Evolutionary conservation across 2,329 filamentous ascomycete species (phyloP).

Genomic region (Claviceps citrina): DNA sequence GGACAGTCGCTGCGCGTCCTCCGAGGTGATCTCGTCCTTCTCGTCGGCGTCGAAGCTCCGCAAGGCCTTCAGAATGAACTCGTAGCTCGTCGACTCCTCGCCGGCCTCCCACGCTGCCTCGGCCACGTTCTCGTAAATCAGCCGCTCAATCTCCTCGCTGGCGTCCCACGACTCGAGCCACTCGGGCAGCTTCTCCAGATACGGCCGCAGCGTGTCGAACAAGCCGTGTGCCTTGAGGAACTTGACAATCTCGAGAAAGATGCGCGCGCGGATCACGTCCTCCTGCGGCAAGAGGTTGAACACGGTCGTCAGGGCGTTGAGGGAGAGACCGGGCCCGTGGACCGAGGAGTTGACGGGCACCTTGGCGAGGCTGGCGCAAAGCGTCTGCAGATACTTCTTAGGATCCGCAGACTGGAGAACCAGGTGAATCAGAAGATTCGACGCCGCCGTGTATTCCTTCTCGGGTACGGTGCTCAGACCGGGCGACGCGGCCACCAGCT

Average conservation of each 20-base stretch:
- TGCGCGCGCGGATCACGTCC: slow-evolving; percentile 72
- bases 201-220: slow-evolving; percentile 71
- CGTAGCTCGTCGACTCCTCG: slow-evolving; percentile 54
- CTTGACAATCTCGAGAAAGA: slow-evolving; percentile 75
- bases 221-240: slow-evolving; percentile 61
- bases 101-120: slow-evolving; percentile 66
- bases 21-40: slow-evolving; percentile 38
- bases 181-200: slow-evolving; percentile 64
- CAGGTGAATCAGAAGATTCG: slow-evolving; percentile 92
- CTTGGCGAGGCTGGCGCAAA: slow-evolving; percentile 80
- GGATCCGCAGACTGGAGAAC: slow-evolving; percentile 73
- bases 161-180: slow-evolving; percentile 79
- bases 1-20: slow-evolving; percentile 45
- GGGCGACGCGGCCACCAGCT: slow-evolving; percentile 66
- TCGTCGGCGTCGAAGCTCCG: slow-evolving; percentile 43
- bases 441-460: slow-evolving; percentile 90
- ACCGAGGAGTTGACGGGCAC: slow-evolving; percentile 74
- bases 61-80: slow-evolving; percentile 49
- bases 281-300: slow-evolving; percentile 80
- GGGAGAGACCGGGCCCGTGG: slow-evolving; percentile 71
- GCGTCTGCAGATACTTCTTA: slow-evolving; percentile 69
- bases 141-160: slow-evolving; percentile 67
- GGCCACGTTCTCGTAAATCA: slow-evolving; percentile 68
- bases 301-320: slow-evolving; percentile 82
- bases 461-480: slow-evolving; percentile 75